Percentiles rank a stretch among this genome's conserved stretches.
Conservation (phyloP, 2,329 filamentous ascomycete species). For the Dendryphion nanum region DNA sequence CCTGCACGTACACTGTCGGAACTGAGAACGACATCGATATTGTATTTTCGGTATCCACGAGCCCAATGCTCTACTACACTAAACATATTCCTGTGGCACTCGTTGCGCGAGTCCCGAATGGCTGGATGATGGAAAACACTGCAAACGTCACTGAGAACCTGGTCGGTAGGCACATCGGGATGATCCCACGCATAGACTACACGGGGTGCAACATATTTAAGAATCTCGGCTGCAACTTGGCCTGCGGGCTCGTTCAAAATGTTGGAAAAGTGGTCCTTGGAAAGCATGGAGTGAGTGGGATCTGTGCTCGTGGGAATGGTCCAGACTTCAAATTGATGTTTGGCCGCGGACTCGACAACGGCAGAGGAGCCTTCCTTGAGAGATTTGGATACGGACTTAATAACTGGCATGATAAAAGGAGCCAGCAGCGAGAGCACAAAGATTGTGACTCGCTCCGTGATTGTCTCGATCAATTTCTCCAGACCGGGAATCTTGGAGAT, state of each 20-base stretch:
- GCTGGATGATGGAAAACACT: conserved; percentile 89
- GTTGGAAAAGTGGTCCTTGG: conserved; percentile 54
- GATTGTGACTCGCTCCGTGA: conserved; percentile 86
- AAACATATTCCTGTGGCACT: conserved; percentile 89
- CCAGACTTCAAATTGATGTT: conserved; percentile 53
- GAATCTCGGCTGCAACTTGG: conserved; percentile 54
- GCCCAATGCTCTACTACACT: conserved; percentile 80
- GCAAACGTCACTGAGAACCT: conserved; percentile 78
- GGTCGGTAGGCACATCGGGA: conserved; percentile 74
- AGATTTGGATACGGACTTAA: conserved; percentile 78
- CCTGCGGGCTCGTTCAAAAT: conserved; percentile 51
- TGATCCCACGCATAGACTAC: conserved; percentile 94
- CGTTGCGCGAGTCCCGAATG: conserved; percentile 69
- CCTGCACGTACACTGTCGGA: conserved; percentile 81
- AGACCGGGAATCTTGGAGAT: conserved; percentile 92
- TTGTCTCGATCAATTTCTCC: conserved; percentile 85
- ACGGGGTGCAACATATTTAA: conserved; percentile 85
- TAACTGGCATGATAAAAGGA: conserved; percentile 89
- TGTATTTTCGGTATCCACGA: conserved; percentile 63
- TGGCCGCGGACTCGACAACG: conserved; percentile 55
- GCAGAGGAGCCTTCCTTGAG: conserved; percentile 83
- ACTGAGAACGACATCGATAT: conserved; percentile 72
- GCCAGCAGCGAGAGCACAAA: conserved; percentile 90
- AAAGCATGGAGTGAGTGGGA: conserved; percentile 52
- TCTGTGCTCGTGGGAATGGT: conserved; percentile 47